Percentiles rank a stretch among this genome's conserved stretches.
Conservation (phyloP, 345 rosid species). For the Carallia brachiata region DNA sequence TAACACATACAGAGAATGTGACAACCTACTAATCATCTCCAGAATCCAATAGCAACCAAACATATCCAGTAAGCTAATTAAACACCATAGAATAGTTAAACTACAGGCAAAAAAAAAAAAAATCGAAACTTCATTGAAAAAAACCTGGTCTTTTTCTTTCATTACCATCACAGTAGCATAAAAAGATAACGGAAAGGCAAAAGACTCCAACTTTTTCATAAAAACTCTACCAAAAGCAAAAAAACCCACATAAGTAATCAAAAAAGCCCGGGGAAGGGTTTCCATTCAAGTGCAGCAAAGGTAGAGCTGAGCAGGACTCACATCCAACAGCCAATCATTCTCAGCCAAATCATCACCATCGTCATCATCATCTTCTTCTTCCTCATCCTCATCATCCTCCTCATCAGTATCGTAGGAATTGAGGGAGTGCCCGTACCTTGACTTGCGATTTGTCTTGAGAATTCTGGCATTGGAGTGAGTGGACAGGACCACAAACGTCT, state of each 20-base stretch:
- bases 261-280: not conserved
- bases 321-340: constrained; percentile 56
- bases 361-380: constrained; percentile 26
- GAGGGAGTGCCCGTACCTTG: constrained; percentile 49
- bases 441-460: constrained; percentile 69
- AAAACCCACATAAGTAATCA: not conserved
- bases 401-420: constrained; percentile 49
- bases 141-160: no score
- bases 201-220: not conserved
- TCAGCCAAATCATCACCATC: constrained; percentile 27
- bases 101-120: no score
- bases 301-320: constrained; percentile 25
- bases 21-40: no score
- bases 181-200: not conserved
- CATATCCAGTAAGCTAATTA: no score
- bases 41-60: no score
- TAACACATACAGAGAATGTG: no score
- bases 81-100: no score
- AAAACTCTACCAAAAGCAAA: not conserved
- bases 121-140: no score
- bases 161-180: no score
- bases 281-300: not conserved
- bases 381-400: constrained; percentile 38
- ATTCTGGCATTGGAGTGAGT: constrained; percentile 77
- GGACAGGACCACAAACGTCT: constrained; percentile 42